Conservation (phyloP, 2,329 filamentous ascomycete species). For the Ophiostoma australiae region DNA sequence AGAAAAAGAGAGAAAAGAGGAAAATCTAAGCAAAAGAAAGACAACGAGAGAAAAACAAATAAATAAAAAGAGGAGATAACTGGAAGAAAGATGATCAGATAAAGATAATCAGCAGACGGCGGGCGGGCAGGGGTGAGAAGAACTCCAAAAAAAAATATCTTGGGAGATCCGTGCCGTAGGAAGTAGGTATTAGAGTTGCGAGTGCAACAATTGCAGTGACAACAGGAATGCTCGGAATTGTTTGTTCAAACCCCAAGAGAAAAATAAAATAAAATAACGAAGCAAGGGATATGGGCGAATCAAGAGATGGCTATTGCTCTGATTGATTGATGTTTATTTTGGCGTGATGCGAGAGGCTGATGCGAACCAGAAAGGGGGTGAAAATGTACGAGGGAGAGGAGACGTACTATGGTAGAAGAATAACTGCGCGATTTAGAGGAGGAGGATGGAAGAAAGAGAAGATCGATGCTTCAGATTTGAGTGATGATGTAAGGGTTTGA, state of each 20-base stretch:
- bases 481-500: background rate
- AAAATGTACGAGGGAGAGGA: background rate
- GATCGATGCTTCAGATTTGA: background rate
- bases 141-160: background rate
- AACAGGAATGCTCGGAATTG: background rate
- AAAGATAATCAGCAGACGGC: background rate
- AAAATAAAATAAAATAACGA: background rate
- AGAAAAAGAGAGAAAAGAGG: background rate
- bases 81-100: slow-evolving; percentile 16
- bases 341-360: background rate
- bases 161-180: background rate
- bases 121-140: background rate
- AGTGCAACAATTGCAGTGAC: background rate
- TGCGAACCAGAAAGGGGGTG: background rate
- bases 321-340: background rate
- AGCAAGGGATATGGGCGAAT: background rate
- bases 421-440: background rate
- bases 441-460: background rate
- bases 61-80: background rate
- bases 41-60: background rate
- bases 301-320: background rate
- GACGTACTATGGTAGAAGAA: background rate
- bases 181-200: background rate
- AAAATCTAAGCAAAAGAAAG: background rate
- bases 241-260: background rate